Base-by-base conservation (phyloP, 345 rosid species). In the Psidium guajava region DNA sequence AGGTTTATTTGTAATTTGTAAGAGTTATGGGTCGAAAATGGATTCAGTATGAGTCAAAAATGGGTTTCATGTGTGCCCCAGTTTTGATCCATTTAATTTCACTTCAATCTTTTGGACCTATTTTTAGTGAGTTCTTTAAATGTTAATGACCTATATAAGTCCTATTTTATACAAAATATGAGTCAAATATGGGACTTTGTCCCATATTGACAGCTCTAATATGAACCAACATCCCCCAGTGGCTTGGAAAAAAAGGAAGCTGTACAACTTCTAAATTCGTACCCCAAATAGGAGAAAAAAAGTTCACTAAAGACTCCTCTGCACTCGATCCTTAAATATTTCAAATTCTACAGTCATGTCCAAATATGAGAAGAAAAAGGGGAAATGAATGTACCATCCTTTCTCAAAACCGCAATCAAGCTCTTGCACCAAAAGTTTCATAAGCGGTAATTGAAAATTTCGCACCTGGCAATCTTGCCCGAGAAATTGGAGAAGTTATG, bases 241-340 rank as follows among this genome's bases (percentile, higher is more conserved):
- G n/a, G 24, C 44, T 64, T 64, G 44, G 13, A 49, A 32, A 8
- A 36, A 64, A 32, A 32, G 77, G 9, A 69, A 32, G 24, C 32
- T 32, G 24, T 28, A 28, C 22, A 4, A 64, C 42, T 64, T 28
- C 5, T 42, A 64, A 64, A 18, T 28, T 64, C 5, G 16, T 15
- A 1, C 42, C 2, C 7, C 22, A 21, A 8, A 36, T 8, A 18
- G 22, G 80, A 50, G 25, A 0, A 9, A 5, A 5, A 8, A 36
- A 36, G 47, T 36, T 18, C 44, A 11, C 47, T 21, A 5, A 36
- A 2, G 4, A 36, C 14, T 69, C 47, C 44, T 36, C 47, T 36
- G 80, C 24, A 0, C 24, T 36, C 22, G 6, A 69, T 44, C 47
- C 80, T 69, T 36, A 0, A 36, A 69, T 69, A 9, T 36, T 69